Evolutionary conservation across 2,329 filamentous ascomycete species (phyloP).

Genomic region (Claviceps pazoutovae): DNA sequence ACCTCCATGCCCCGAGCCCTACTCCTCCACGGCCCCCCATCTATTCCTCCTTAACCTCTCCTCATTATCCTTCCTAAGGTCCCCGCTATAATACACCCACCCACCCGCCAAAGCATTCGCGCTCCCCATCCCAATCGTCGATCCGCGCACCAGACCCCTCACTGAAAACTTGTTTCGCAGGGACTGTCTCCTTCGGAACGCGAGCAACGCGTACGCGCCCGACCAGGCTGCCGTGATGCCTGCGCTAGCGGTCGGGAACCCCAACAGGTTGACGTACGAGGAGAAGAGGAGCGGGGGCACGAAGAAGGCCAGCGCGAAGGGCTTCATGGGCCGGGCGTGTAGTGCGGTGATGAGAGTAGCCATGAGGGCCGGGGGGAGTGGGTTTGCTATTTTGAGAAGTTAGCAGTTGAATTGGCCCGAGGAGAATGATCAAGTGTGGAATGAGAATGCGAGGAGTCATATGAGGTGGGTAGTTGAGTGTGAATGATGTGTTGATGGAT

Average conservation of each 20-base stretch:
- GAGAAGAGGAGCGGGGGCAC: constrained; percentile 28
- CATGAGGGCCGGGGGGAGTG: constrained; percentile 39
- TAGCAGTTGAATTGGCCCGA: not conserved
- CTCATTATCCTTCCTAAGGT: constrained; percentile 34
- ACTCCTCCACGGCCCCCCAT: constrained; percentile 25
- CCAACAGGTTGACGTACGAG: constrained; percentile 45
- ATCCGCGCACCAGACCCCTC: constrained; percentile 35
- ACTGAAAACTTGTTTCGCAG: constrained; percentile 29
- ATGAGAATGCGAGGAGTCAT: not conserved
- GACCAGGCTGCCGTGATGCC: constrained; percentile 42
- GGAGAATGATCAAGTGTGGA: too few species aligned
- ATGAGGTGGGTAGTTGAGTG: not conserved
- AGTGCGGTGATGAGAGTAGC: constrained; percentile 42
- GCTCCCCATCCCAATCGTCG: constrained; percentile 34
- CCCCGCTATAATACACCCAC: constrained; percentile 37
- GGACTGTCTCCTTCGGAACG: constrained; percentile 32
- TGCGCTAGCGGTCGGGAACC: constrained; percentile 42
- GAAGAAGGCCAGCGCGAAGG: constrained; percentile 37
- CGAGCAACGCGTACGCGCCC: constrained; percentile 42
- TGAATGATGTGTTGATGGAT: not conserved
- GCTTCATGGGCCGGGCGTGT: constrained; percentile 39
- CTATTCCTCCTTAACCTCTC: constrained; percentile 35
- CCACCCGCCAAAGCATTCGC: constrained; percentile 35
- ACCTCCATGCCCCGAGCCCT: not conserved
- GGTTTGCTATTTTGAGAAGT: constrained; percentile 26